phyloP scores from a whole-genome alignment of 2,329 filamentous ascomycete species.

The Stachybotrys elegans region DNA sequence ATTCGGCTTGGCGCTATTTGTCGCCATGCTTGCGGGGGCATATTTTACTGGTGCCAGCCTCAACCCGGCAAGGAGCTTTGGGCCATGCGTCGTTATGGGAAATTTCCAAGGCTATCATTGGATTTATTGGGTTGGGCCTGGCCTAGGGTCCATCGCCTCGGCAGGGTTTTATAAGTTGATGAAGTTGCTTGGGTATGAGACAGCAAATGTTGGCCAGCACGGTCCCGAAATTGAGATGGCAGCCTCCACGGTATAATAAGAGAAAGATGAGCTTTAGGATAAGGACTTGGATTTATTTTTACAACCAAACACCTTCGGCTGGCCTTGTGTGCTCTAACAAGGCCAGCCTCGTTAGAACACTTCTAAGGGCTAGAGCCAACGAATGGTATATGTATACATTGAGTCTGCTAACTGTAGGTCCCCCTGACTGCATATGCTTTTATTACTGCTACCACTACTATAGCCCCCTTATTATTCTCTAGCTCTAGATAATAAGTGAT shows the following conservation, averaged over 20 bases:
- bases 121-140: conserved; percentile 48
- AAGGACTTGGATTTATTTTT: too few relatives aligned
- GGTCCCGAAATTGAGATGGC: neutral
- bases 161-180: conserved; percentile 40
- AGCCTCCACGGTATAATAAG: neutral
- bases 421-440: too few relatives aligned
- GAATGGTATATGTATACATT: too few relatives aligned
- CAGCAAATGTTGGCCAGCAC: conserved; percentile 35
- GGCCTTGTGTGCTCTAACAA: too few relatives aligned
- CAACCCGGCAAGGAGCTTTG: conserved; percentile 42
- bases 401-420: too few relatives aligned
- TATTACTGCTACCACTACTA: too few relatives aligned
- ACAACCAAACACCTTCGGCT: too few relatives aligned
- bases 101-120: conserved; percentile 37
- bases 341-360: too few relatives aligned
- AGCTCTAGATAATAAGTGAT: too few relatives aligned
- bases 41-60: conserved; percentile 36
- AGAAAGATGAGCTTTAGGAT: neutral
- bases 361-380: too few relatives aligned
- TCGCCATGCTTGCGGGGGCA: conserved; percentile 35
- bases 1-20: conserved; percentile 63
- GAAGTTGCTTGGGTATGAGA: conserved; percentile 41
- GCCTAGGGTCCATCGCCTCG: conserved; percentile 39
- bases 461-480: too few relatives aligned
- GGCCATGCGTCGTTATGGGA: conserved; percentile 32